These are phyloP conservation scores for Hymenoscyphus linearis DNA, from an alignment of 2,329 filamentous ascomycete genomes.

Conservation along the genomic window DNA sequence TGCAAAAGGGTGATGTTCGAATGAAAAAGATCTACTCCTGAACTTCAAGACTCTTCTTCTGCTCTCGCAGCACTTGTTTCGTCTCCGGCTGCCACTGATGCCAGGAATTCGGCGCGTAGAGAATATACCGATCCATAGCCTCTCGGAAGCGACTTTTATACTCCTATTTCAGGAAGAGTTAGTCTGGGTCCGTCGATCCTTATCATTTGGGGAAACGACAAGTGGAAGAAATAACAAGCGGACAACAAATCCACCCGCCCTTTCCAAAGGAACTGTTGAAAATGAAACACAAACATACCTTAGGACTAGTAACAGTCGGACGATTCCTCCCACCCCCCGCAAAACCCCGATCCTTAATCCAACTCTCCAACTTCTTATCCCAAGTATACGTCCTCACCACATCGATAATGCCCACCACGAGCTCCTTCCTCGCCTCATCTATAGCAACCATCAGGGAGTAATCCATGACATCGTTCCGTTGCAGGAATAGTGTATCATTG, in stretches of 20 bases:
- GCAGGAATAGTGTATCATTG: conserved; percentile 95
- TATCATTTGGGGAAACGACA: too few species aligned
- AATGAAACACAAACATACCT: conserved; percentile 47
- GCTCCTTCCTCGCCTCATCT: conserved; percentile 80
- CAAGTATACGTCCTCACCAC: conserved; percentile 98
- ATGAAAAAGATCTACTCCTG: too few species aligned
- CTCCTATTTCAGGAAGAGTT: too few species aligned
- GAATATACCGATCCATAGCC: conserved; percentile 82
- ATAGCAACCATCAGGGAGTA: conserved; percentile 98
- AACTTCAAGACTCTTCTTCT: conserved; percentile 1
- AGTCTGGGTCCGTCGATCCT: too few species aligned
- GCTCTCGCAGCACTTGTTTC: not conserved
- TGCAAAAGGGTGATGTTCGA: too few species aligned
- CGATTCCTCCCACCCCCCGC: conserved; percentile 70
- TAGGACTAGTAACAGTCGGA: conserved; percentile 93
- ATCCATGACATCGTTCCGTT: conserved; percentile 96
- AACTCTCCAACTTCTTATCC: conserved; percentile 99
- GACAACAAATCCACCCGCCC: not conserved
- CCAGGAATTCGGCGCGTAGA: conserved; percentile 27
- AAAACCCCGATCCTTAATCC: conserved; percentile 96
- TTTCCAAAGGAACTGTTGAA: not conserved
- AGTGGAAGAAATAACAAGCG: not conserved
- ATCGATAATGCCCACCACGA: conserved; percentile 96
- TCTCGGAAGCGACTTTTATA: conserved; percentile 95
- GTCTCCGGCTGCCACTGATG: conserved; percentile 15